These are phyloP conservation scores for Breviolum minutum DNA, from an alignment of 73 alveolate species.

Conservation along the genomic window DNA sequence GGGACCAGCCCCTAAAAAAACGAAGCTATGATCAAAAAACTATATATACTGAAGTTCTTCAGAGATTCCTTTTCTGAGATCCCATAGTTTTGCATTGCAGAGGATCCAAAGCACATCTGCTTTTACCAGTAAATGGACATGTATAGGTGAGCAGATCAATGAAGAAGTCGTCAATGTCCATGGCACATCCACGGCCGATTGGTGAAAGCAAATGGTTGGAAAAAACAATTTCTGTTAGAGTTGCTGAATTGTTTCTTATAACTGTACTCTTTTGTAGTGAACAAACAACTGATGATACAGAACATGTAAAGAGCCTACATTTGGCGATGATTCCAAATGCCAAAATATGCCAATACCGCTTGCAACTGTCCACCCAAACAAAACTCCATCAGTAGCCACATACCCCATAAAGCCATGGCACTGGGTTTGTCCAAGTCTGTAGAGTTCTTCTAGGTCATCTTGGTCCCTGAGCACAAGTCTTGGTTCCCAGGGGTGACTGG, in stretches of 20 bases:
- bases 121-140: not conserved
- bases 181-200: too few relatives aligned
- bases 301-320: too few relatives aligned
- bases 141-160: not conserved
- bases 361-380: too few relatives aligned
- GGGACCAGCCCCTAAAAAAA: not conserved
- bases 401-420: too few relatives aligned
- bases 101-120: not conserved
- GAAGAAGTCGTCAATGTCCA: not conserved
- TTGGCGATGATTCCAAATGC: too few relatives aligned
- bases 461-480: not conserved
- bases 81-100: not conserved
- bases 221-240: too few relatives aligned
- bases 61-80: not conserved
- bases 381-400: too few relatives aligned
- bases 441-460: not conserved
- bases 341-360: too few relatives aligned
- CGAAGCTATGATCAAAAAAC: not conserved
- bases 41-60: not conserved
- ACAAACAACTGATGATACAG: too few relatives aligned
- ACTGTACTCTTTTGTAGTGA: not conserved
- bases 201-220: too few relatives aligned
- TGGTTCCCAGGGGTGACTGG: not conserved
- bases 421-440: not conserved
- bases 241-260: too few relatives aligned